These are phyloP conservation scores for Papiliotrema fonsecae DNA, from an alignment of 1,284 basidiomycete species.

Conservation along the genomic window DNA sequence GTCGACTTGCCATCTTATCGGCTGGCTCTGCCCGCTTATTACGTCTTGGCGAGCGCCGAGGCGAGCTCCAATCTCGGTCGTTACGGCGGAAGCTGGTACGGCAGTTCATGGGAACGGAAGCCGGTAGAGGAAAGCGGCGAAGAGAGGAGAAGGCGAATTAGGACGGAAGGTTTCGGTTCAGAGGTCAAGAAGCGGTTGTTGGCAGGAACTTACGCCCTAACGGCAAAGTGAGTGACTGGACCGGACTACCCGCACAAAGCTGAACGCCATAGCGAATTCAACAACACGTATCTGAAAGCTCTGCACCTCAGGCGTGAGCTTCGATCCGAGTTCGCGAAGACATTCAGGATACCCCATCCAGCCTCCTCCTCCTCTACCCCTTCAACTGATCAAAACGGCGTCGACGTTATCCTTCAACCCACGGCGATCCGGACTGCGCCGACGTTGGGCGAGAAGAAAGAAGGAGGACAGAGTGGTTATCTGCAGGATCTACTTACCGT, in stretches of 20 bases:
- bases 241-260: neutral
- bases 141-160: constrained; percentile 56
- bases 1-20: constrained; percentile 73
- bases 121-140: constrained; percentile 50
- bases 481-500: constrained; percentile 90
- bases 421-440: constrained; percentile 78
- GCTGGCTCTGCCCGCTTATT: constrained; percentile 87
- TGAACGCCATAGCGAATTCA: constrained; percentile 66
- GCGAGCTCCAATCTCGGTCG: constrained; percentile 88
- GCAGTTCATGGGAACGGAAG: constrained; percentile 51
- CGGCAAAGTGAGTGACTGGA: constrained; percentile 71
- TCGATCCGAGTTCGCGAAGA: constrained; percentile 65
- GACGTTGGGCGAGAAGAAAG: constrained; percentile 39
- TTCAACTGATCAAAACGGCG: constrained; percentile 10
- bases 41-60: constrained; percentile 89
- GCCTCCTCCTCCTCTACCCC: constrained; percentile 4
- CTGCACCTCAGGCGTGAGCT: constrained; percentile 70
- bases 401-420: constrained; percentile 80
- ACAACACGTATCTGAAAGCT: constrained; percentile 94
- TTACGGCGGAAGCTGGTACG: constrained; percentile 74
- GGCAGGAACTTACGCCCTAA: constrained; percentile 87
- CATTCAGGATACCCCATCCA: constrained; percentile 57
- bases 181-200: constrained; percentile 86
- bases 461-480: constrained; percentile 56
- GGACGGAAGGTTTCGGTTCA: constrained; percentile 69